These are phyloP conservation scores for Pythium pectinolyticum DNA, from an alignment of 352 stramenopile species.

Conservation along the genomic window DNA sequence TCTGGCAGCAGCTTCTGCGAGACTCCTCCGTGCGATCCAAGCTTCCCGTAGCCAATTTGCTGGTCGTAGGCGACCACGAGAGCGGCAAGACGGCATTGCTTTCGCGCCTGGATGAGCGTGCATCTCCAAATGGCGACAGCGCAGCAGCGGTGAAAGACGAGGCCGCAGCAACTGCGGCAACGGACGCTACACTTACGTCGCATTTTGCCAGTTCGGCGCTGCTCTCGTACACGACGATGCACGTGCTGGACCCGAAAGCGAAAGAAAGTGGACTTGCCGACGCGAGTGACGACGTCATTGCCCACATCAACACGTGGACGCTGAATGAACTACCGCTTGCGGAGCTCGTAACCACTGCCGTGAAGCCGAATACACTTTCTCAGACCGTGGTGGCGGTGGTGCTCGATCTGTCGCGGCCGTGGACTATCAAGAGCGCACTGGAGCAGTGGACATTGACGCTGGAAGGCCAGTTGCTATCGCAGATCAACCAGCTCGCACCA, in stretches of 20 bases:
- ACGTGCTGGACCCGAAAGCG: slow-evolving; percentile 64
- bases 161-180: slow-evolving; percentile 2
- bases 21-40: slow-evolving; percentile 78
- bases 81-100: slow-evolving; percentile 76
- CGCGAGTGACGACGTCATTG: slow-evolving; percentile 63
- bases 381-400: slow-evolving; percentile 70
- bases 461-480: slow-evolving; percentile 65
- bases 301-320: slow-evolving; percentile 75
- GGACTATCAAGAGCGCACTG: slow-evolving; percentile 80
- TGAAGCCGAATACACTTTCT: slow-evolving; percentile 53
- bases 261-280: slow-evolving; percentile 50
- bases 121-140: slow-evolving; percentile 4
- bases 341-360: slow-evolving; percentile 64
- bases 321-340: slow-evolving; percentile 70
- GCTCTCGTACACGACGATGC: slow-evolving; percentile 60
- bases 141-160: not conserved
- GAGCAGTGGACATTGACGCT: slow-evolving; percentile 80
- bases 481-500: slow-evolving; percentile 61
- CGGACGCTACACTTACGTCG: slow-evolving; percentile 21
- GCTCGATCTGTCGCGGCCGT: slow-evolving; percentile 70
- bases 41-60: slow-evolving; percentile 62
- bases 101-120: slow-evolving; percentile 51
- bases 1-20: slow-evolving; percentile 85
- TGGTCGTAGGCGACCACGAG: slow-evolving; percentile 71
- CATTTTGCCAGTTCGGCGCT: slow-evolving; percentile 40